Evolutionary conservation across 2,329 filamentous ascomycete genomes (phyloP).

Genomic region (Periconia digitata): DNA sequence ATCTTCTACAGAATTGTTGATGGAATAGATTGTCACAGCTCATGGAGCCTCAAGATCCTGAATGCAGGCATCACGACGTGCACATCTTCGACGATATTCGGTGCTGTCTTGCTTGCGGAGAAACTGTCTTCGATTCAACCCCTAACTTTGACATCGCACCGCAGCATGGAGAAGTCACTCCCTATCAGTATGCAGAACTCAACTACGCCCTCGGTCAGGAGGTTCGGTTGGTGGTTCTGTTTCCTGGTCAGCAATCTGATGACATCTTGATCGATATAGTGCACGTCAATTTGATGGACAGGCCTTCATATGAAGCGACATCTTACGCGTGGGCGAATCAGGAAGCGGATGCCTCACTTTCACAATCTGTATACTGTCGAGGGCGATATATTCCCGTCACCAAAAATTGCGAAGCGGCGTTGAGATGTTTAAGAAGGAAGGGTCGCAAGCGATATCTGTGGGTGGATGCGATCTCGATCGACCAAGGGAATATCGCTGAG

Average conservation of each 20-base stretch:
- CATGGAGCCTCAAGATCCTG: background rate
- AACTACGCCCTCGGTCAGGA: constrained; percentile 10
- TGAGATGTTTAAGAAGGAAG: background rate
- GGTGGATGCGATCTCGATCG: constrained; percentile 10
- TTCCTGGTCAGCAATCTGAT: constrained; percentile 2
- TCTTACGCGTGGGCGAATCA: constrained; percentile 21
- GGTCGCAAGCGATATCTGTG: constrained; percentile 6
- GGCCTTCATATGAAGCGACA: constrained; percentile 21
- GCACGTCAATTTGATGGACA: constrained; percentile 6
- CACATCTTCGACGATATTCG: constrained; percentile 14
- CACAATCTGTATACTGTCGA: constrained; percentile 3
- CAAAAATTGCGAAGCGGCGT: constrained; percentile 3
- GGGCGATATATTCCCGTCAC: constrained; percentile 4
- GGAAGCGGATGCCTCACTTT: constrained; percentile 5
- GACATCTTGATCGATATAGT: constrained; percentile 4
- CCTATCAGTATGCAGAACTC: constrained; percentile 10
- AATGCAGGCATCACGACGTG: constrained; percentile 14
- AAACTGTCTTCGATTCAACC: constrained; percentile 7
- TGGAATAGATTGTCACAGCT: background rate
- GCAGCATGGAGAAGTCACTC: background rate
- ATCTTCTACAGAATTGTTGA: background rate
- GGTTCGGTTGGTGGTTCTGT: constrained; percentile 3
- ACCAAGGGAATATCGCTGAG: constrained; percentile 10
- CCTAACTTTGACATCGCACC: background rate
- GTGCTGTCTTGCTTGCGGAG: constrained; percentile 16